These are phyloP conservation scores for Xylaria bambusicola DNA, from an alignment of 495 filamentous ascomycete species.

Conservation along the genomic window DNA sequence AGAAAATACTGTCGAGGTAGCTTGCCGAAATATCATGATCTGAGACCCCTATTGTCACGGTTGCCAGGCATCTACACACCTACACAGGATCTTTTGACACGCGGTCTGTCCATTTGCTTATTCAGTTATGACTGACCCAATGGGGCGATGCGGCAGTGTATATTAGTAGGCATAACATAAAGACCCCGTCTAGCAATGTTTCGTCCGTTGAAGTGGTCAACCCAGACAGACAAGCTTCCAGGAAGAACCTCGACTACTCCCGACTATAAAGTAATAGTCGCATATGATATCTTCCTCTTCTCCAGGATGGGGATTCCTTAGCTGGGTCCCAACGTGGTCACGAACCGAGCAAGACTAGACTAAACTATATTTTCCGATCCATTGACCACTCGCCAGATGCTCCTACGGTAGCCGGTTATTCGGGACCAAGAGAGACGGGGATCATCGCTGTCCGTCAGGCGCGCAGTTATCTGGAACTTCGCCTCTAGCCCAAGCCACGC, in stretches of 20 bases:
- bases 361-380: constrained; percentile 1
- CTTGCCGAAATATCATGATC: constrained; percentile 16
- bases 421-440: not conserved
- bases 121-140: constrained; percentile 1
- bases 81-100: constrained; percentile 1
- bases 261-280: not conserved
- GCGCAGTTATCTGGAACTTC: constrained; percentile 22
- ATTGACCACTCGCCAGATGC: not conserved
- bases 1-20: constrained; percentile 4
- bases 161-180: not conserved
- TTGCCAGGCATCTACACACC: not conserved
- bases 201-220: not conserved
- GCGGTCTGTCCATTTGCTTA: not conserved
- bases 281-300: not conserved
- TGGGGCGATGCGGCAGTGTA: constrained; percentile 3
- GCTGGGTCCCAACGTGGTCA: not conserved
- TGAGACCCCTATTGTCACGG: constrained; percentile 7
- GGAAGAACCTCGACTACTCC: not conserved
- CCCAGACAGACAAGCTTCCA: constrained; percentile 6
- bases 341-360: not conserved
- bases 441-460: constrained; percentile 20
- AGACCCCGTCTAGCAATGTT: not conserved
- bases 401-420: constrained; percentile 7
- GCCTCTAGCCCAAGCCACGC: not conserved
- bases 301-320: not conserved